Evolutionary conservation across 2,329 filamentous ascomycete genomes (phyloP), one percentile per base, ranked within the genome.

Genomic region (Xylaria sp.): DNA sequence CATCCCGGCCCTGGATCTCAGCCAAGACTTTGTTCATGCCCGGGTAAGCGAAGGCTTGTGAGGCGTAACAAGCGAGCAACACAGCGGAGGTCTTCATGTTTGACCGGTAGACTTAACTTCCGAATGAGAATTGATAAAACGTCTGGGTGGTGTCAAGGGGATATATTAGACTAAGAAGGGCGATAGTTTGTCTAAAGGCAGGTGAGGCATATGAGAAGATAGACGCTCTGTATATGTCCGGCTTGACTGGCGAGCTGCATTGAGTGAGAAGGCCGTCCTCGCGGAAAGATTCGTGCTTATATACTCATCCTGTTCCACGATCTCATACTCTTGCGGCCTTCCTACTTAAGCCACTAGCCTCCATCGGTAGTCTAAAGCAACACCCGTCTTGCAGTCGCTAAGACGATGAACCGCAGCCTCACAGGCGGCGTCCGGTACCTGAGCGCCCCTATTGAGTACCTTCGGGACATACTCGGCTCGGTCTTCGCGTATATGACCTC

Each of bases 1-100:
- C 72, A 20, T 63, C 62, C 9, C 73, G 73, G 13, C 72, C 67
- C 66, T 74, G 54, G 44, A 78, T 74, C 49, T 77, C 74, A 7
- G 72, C 68, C 31, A 78, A 26, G 33, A 72, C 46, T 4, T 59
- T 59, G 15, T 65, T 67, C 73, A 77, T 74, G 28, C 75, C 70
- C 4, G 77, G 77, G 62, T 75, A 70, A 6, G 74, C 76, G 26
- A 74, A 49, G 53, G 60, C 67, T n/a, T 59, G 65, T 9, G 67
- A 63, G 28, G 70, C 66, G 23, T 59, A 33, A 40, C 67, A 53
- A 63, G 61, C 59, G n/a, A 74, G 36, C 7, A 74, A 42, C 46
- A 73, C 5, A n/a, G 59, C 40, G 40, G 61, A 67, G 36, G 20
- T 17, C 71, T 73, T 77, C 76, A 77, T 77, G 20, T 44, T 68